Percentiles rank a stretch among this genome's conserved stretches.
These are phyloP conservation scores for Phyllosticta paracitricarpa DNA, from an alignment of 2,329 filamentous ascomycete genomes.

Conservation along the genomic window DNA sequence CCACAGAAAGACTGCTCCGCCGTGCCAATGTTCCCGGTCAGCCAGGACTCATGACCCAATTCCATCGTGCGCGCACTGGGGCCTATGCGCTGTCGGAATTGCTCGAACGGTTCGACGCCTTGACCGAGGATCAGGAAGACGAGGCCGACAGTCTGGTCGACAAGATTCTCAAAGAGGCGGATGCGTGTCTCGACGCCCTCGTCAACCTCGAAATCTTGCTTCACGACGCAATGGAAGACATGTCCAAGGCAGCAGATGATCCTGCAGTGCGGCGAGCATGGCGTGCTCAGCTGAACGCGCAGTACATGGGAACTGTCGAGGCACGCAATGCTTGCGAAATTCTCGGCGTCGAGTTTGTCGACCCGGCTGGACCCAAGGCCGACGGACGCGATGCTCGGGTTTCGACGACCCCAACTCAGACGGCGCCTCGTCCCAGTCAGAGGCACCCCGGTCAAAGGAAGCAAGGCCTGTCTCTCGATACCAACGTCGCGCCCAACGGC, in stretches of 20 bases:
- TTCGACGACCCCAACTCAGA: slow-evolving; percentile 10
- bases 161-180: slow-evolving; percentile 26
- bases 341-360: slow-evolving; percentile 34
- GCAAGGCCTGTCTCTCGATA: slow-evolving; percentile 2
- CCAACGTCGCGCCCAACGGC: slow-evolving; percentile 30
- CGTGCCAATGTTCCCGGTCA: slow-evolving; percentile 6
- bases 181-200: slow-evolving; percentile 26
- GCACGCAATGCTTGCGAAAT: slow-evolving; percentile 48
- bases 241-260: slow-evolving; percentile 25
- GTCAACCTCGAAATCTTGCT: slow-evolving; percentile 17
- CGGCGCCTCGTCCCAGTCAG: slow-evolving; percentile 5
- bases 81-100: slow-evolving; percentile 40
- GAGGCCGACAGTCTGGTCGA: slow-evolving; percentile 29
- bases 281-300: slow-evolving; percentile 48
- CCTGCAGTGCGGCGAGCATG: slow-evolving; percentile 48
- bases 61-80: slow-evolving; percentile 13
- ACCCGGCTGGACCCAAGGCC: neutral
- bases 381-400: neutral
- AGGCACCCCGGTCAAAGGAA: neutral
- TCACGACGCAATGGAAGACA: slow-evolving; percentile 6
- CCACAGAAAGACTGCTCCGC: slow-evolving; percentile 5
- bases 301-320: slow-evolving; percentile 49
- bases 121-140: slow-evolving; percentile 42
- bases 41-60: slow-evolving; percentile 36
- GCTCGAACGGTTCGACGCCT: slow-evolving; percentile 39